phyloP scores from a whole-genome alignment of 306 rosid species.

The Senna siamea region DNA sequence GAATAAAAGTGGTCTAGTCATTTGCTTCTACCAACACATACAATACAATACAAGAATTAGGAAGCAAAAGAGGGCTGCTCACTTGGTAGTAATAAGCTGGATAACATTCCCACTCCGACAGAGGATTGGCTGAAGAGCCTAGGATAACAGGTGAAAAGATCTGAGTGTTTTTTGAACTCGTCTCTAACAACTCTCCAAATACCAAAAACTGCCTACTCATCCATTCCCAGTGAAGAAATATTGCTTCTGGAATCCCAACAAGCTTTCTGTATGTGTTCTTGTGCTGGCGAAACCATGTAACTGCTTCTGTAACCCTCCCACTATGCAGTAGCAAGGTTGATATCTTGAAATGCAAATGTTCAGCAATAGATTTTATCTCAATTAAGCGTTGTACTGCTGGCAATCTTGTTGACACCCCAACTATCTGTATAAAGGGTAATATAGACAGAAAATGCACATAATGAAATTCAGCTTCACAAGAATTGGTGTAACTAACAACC shows the following conservation, averaged over 20 bases:
- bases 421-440: constrained; percentile 57
- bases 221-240: constrained; percentile 97
- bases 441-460: constrained; percentile 33
- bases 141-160: constrained; percentile 52
- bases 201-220: constrained; percentile 94
- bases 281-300: constrained; percentile 85
- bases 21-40: constrained; percentile 26
- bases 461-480: constrained; percentile 15
- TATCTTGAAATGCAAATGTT: constrained; percentile 85
- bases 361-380: constrained; percentile 85
- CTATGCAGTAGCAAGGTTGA: constrained; percentile 89
- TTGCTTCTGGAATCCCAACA: constrained; percentile 77
- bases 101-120: constrained; percentile 84
- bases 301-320: constrained; percentile 87
- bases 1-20: constrained; percentile 5
- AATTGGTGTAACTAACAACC: constrained; percentile 18
- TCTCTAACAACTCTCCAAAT: constrained; percentile 91
- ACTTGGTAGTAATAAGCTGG: constrained; percentile 92
- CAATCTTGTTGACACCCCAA: constrained; percentile 78
- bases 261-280: constrained; percentile 72
- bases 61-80: constrained; percentile 39
- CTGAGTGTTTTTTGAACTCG: constrained; percentile 61
- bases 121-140: constrained; percentile 60
- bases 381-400: constrained; percentile 79
- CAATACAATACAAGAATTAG: constrained; percentile 28